Percentiles rank a stretch among this genome's conserved stretches.
Evolutionary conservation across 164 flowering plant genomes (phyloP).

Genomic region (Houttuynia cordata): DNA sequence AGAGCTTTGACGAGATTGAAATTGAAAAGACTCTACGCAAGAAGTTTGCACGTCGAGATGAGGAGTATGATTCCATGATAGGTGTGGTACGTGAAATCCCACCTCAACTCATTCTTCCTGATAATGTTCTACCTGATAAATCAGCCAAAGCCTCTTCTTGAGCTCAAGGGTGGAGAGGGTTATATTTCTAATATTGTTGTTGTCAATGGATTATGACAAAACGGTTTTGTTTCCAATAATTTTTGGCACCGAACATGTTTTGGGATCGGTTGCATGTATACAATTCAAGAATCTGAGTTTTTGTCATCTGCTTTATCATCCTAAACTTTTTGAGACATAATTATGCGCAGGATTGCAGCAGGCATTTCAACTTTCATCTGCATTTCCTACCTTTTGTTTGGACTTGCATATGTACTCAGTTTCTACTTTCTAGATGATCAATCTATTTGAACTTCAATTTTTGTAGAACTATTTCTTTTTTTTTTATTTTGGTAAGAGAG

Average conservation of each 20-base stretch:
- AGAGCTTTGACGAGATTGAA: slow-evolving; percentile 82
- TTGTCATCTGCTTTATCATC: background rate
- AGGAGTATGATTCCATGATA: slow-evolving; percentile 80
- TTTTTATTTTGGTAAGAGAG: no score
- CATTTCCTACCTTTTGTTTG: background rate
- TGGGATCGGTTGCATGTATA: background rate
- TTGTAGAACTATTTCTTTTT: no score
- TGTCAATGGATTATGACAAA: background rate
- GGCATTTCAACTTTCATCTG: background rate
- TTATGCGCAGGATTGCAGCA: background rate
- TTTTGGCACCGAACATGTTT: background rate
- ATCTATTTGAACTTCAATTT: no score
- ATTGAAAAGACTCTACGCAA: slow-evolving; percentile 81
- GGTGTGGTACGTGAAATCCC: slow-evolving; percentile 75
- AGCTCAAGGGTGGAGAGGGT: background rate
- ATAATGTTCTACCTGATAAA: slow-evolving; percentile 55
- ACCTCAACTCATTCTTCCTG: slow-evolving; percentile 64
- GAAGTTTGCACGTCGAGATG: slow-evolving; percentile 78
- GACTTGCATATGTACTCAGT: background rate
- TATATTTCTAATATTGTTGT: background rate
- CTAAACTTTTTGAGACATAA: background rate
- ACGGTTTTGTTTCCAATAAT: background rate
- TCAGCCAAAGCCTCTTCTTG: slow-evolving; percentile 21
- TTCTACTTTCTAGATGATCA: background rate
- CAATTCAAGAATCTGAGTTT: background rate